Conservation (phyloP, 1,139 yeast genomes). For the Meyerozyma sp. region DNA sequence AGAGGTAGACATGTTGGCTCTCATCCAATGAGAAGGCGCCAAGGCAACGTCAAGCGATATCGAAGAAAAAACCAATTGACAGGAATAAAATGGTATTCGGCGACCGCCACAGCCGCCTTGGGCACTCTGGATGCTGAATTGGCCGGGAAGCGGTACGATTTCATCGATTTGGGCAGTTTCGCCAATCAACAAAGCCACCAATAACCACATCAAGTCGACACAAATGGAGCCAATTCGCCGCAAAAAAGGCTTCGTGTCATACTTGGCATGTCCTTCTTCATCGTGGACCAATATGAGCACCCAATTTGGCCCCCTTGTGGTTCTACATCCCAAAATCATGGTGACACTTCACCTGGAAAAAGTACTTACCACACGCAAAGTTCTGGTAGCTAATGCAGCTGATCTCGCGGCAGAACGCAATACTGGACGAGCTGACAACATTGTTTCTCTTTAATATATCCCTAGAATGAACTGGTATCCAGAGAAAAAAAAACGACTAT, state of each 20-base stretch:
- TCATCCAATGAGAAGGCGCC: slow-evolving; percentile 1
- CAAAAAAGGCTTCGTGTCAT: not conserved
- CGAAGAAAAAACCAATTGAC: not conserved
- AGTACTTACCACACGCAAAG: slow-evolving; percentile 61
- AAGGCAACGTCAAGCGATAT: not conserved
- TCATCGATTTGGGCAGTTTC: not conserved
- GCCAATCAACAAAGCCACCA: not conserved
- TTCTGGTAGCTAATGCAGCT: slow-evolving; percentile 61
- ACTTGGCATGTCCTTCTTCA: not conserved
- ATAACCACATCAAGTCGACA: not conserved
- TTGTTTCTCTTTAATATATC: slow-evolving; percentile 13
- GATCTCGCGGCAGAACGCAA: slow-evolving; percentile 80
- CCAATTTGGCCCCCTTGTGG: not conserved
- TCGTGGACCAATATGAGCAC: not conserved
- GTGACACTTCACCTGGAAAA: not conserved
- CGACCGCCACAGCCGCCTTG: not conserved
- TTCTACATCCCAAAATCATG: not conserved
- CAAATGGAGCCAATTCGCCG: not conserved
- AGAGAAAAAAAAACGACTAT: slow-evolving; percentile 7
- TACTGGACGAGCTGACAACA: slow-evolving; percentile 82
- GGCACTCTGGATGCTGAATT: not conserved
- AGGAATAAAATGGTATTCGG: not conserved
- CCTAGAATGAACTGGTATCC: slow-evolving; percentile 7
- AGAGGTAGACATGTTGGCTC: not conserved
- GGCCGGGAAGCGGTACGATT: not conserved